These are phyloP conservation scores for Diutina sp. DNA, from an alignment of 1,139 yeast species.

Conservation along the genomic window DNA sequence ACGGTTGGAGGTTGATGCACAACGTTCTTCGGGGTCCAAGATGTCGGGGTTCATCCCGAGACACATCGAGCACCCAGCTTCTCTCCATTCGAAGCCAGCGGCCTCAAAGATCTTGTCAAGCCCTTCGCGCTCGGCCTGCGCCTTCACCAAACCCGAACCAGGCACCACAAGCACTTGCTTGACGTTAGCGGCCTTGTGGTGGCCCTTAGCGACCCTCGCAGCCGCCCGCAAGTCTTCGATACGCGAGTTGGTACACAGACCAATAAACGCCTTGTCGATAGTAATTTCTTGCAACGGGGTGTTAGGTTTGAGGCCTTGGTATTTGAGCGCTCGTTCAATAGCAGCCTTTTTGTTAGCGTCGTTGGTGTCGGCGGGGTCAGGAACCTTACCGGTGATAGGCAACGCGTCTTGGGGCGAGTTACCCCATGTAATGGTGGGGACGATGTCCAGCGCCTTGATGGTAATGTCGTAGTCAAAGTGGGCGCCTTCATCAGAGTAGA, in stretches of 20 bases:
- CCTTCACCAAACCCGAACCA: conserved; percentile 90
- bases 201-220: conserved; percentile 85
- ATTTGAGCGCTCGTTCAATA: conserved; percentile 80
- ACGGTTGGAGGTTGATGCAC: conserved; percentile 97
- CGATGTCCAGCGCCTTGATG: conserved; percentile 72
- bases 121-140: conserved; percentile 91
- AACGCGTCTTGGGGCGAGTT: conserved; percentile 97
- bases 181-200: conserved; percentile 71
- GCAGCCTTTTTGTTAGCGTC: conserved; percentile 76
- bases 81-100: conserved; percentile 98
- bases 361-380: conserved; percentile 63
- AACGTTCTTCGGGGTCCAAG: conserved; percentile 85
- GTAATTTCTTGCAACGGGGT: conserved; percentile 61
- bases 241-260: conserved; percentile 96
- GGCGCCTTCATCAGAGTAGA: conserved; percentile 83
- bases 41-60: conserved; percentile 99
- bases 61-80: conserved; percentile 99
- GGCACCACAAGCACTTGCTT: conserved; percentile 87
- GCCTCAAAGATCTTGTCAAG: conserved; percentile 78
- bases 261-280: conserved; percentile 90
- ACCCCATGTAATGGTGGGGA: conserved; percentile 98
- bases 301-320: conserved; percentile 84
- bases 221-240: conserved; percentile 95
- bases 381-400: conserved; percentile 82
- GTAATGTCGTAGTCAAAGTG: conserved; percentile 73